Conservation (phyloP, 129 eudicot species). For the Tanacetum coccineum region DNA sequence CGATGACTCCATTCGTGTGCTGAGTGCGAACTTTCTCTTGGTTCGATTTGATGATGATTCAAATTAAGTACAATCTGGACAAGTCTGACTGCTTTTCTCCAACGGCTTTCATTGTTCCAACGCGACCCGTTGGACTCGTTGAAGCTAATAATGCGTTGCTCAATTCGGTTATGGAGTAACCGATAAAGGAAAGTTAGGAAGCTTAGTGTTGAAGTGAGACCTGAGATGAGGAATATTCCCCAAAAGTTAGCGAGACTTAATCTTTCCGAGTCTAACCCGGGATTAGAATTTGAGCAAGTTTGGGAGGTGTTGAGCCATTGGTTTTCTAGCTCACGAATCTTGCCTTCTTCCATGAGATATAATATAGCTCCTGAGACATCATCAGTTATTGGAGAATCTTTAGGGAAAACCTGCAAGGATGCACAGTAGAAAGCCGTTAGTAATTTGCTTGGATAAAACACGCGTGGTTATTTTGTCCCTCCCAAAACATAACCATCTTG, state of each 20-base stretch:
- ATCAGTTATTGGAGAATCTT: conserved; percentile 49
- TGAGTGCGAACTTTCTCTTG: conserved; percentile 1
- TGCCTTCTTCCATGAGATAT: conserved; percentile 35
- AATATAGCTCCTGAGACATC: conserved; percentile 54
- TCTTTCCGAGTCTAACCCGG: conserved; percentile 28
- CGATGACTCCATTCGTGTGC: conserved; percentile 4
- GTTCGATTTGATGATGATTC: conserved; percentile 23
- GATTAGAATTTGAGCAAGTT: conserved; percentile 28
- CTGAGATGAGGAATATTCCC: conserved; percentile 51
- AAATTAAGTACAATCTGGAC: conserved; percentile 21
- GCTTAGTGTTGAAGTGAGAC: conserved; percentile 38
- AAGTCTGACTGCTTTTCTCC: conserved; percentile 23
- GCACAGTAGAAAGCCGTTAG: conserved; percentile 11
- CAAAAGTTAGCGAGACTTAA: conserved; percentile 45
- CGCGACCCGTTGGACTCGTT: conserved; percentile 10
- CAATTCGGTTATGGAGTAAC: conserved; percentile 27
- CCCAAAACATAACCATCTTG: no score
- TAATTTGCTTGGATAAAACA: no score
- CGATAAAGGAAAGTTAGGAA: conserved; percentile 36
- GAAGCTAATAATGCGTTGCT: conserved; percentile 31
- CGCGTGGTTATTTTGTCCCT: no score
- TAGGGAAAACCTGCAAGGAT: conserved; percentile 45
- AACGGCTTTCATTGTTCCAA: conserved; percentile 19
- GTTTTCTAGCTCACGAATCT: conserved; percentile 28
- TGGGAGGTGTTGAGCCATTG: conserved; percentile 33